Percentiles rank a stretch among this genome's conserved stretches.
Conservation (phyloP, 2,329 filamentous ascomycete species). For the Bisporella sp. region DNA sequence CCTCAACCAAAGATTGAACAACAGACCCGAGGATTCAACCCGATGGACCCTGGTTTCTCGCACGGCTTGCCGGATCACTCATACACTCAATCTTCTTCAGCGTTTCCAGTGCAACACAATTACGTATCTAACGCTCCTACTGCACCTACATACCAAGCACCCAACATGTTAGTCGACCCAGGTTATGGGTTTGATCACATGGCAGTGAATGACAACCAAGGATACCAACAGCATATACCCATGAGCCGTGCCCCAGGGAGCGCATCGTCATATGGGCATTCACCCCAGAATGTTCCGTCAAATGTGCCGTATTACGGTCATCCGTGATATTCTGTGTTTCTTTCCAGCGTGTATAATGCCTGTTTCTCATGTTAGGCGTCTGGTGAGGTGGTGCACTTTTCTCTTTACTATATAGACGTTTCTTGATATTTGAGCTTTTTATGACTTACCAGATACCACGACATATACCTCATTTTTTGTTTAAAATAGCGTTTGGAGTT, state of each 20-base stretch:
- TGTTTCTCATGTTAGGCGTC: neutral
- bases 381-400: neutral
- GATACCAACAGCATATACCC: constrained; percentile 16
- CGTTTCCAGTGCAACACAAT: constrained; percentile 18
- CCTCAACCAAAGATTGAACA: constrained; percentile 15
- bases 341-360: neutral
- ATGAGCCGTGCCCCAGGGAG: constrained; percentile 22
- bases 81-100: constrained; percentile 12
- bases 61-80: constrained; percentile 13
- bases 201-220: constrained; percentile 11
- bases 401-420: too few relatives aligned
- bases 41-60: constrained; percentile 14
- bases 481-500: too few relatives aligned
- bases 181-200: constrained; percentile 17
- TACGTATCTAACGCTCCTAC: constrained; percentile 17
- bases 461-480: constrained; percentile 6
- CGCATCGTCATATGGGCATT: constrained; percentile 20
- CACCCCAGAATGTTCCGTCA: constrained; percentile 15
- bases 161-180: constrained; percentile 17
- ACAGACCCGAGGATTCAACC: constrained; percentile 8
- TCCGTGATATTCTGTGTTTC: constrained; percentile 7
- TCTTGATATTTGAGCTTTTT: too few relatives aligned
- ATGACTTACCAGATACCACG: constrained; percentile 19
- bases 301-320: constrained; percentile 16
- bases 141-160: constrained; percentile 15